Percentiles rank a stretch among this genome's conserved stretches.
phyloP scores from a whole-genome alignment of 306 rosid species.

The Pyrus pyrifolia region DNA sequence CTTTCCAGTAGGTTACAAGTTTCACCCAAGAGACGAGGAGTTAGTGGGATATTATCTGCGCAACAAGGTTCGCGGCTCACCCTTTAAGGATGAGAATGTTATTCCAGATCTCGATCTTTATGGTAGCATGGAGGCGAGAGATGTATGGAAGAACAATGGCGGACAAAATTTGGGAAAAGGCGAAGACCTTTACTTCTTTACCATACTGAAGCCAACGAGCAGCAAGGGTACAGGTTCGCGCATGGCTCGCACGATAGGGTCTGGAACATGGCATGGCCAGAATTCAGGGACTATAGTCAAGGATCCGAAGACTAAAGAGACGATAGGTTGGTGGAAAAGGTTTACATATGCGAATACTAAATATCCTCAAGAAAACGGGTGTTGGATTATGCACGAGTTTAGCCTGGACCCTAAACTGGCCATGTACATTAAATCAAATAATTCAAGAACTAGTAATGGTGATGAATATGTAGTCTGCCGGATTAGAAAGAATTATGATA shows the following conservation, averaged over 20 bases:
- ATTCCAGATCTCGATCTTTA: neutral
- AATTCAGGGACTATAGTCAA: neutral
- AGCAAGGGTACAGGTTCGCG: neutral
- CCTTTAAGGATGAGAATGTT: neutral
- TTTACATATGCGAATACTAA: neutral
- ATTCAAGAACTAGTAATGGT: neutral
- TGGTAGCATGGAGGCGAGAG: neutral
- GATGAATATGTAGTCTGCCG: neutral
- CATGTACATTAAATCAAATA: neutral
- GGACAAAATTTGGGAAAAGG: neutral
- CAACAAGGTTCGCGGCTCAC: neutral
- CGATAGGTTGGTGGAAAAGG: neutral
- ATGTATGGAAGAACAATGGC: neutral
- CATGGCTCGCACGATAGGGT: neutral
- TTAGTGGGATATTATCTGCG: neutral
- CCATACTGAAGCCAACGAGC: neutral
- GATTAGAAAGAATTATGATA: neutral
- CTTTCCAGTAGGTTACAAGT: neutral
- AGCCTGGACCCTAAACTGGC: neutral
- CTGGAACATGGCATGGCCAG: no score
- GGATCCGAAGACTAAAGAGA: neutral
- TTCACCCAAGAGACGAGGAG: neutral
- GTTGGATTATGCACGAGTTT: neutral
- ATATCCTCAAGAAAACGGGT: neutral
- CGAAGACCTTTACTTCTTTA: neutral